Evolutionary conservation across 495 filamentous ascomycete genomes (phyloP).

Genomic region (Penicilliopsis zonata): DNA sequence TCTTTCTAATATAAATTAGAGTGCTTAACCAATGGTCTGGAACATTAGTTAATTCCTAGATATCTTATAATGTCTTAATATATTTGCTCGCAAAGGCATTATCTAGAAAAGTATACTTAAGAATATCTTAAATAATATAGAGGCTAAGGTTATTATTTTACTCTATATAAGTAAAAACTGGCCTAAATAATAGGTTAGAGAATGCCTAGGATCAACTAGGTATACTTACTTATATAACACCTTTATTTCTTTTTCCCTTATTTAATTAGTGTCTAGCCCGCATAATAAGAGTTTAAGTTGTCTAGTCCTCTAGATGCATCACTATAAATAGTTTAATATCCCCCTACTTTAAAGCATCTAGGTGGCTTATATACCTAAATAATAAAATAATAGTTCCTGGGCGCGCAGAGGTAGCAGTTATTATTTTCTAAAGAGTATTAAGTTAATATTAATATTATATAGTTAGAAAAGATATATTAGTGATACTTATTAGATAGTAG

Average conservation of each 20-base stretch:
- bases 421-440: background rate
- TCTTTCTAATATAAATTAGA: constrained; percentile 13
- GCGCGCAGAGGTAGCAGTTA: background rate
- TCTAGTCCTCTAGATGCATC: background rate
- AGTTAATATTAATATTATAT: constrained; percentile 1
- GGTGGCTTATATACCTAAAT: background rate
- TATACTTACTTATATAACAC: background rate
- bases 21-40: constrained; percentile 10
- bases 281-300: background rate
- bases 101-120: constrained; percentile 9
- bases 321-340: too few species aligned
- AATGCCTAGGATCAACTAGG: background rate
- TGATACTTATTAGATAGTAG: background rate
- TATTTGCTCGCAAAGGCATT: constrained; percentile 10
- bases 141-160: constrained; percentile 1
- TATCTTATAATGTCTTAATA: constrained; percentile 9
- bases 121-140: constrained; percentile 6
- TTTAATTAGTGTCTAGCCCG: background rate
- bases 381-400: background rate
- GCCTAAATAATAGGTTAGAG: background rate
- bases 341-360: background rate
- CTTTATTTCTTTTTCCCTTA: background rate
- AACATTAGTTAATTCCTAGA: constrained; percentile 9
- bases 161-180: constrained; percentile 1
- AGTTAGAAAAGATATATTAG: background rate